phyloP scores from a whole-genome alignment of 306 rosid species.

The Casuarina equisetifolia region DNA sequence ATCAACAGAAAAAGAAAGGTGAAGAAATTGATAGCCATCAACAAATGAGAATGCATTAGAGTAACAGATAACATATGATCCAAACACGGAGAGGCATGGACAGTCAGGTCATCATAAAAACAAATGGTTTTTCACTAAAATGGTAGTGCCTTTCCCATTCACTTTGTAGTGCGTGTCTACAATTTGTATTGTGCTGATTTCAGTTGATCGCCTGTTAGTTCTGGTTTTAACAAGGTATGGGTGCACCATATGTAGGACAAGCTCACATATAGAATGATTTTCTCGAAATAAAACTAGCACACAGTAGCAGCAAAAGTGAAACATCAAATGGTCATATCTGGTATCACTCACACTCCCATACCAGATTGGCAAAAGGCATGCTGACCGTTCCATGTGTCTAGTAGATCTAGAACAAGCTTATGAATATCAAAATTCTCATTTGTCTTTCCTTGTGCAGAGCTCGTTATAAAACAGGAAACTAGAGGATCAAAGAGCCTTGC shows the following conservation, averaged over 20 bases:
- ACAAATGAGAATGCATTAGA: neutral
- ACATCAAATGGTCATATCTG: neutral
- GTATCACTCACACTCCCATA: neutral
- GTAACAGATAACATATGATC: neutral
- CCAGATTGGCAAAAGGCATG: neutral
- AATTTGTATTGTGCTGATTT: neutral
- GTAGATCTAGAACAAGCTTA: neutral
- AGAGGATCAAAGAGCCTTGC: neutral
- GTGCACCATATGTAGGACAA: neutral
- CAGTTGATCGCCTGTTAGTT: neutral
- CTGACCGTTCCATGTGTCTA: neutral
- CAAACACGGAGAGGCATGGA: neutral
- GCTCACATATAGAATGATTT: neutral
- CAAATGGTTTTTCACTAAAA: neutral
- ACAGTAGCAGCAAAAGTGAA: conserved; percentile 5
- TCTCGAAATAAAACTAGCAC: neutral
- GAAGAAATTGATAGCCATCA: neutral
- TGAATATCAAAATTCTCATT: neutral
- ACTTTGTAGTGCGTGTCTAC: neutral
- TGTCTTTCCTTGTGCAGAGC: neutral
- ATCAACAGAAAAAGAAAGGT: conserved; percentile 1
- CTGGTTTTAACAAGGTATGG: neutral
- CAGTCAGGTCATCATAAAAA: neutral
- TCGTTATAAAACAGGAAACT: neutral
- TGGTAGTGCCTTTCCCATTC: neutral